Evolutionary conservation across 768 basidiomycete genomes (phyloP), one percentile per base, ranked within the genome.

Genomic region (Rhodosporidiobolus sp.): DNA sequence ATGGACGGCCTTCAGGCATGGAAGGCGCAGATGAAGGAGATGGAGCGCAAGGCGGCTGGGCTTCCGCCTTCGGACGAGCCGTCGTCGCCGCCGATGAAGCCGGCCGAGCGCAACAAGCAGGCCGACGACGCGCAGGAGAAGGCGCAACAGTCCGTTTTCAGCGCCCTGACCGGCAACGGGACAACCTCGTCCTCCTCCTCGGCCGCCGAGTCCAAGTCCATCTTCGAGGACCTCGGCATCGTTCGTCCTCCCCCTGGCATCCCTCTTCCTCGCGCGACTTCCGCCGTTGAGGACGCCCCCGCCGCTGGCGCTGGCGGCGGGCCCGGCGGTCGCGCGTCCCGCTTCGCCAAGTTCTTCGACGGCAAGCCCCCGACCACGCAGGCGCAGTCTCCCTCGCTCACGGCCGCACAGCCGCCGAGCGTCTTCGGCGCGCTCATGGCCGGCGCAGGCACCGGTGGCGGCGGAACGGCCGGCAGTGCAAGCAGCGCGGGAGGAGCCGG

Each of bases 261-360:
- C 62, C 66, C 62, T 35, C 55, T 48, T 28, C 61, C 68, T 3
- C 38, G 43, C n/a, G 28, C 11, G 10, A 34, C 55, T 11, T 34
- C 50, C 28, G 43, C 52, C 55, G 32, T 55, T 14, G 20, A 43
- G 38, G 28, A 43, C 32, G n/a, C 22, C 30, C 35, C 52, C 64
- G 14, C n/a, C 59, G 8, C 20, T 8, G 34, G 16, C 14, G 32
- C 28, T 12, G 43, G 20, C 22, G 43, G 10, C n/a, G 35, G 28
- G 14, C 38, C 38, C 4, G 64, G 62, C 28, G 68, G 71, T 5
- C 52, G 75, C 8, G 48, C 43, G 3, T 72, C 70, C n/a, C 67
- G 74, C 34, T 76, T 76, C 62, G 75, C 75, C 38, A 67, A 64
- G 58, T 76, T 76, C 68, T 76, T 76, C 54, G 75, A 76, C 43